Evolutionary conservation across 2,329 filamentous ascomycete species (phyloP), one percentile per base, ranked within the genome.

Genomic region (Graphiopsis chlorocephala): DNA sequence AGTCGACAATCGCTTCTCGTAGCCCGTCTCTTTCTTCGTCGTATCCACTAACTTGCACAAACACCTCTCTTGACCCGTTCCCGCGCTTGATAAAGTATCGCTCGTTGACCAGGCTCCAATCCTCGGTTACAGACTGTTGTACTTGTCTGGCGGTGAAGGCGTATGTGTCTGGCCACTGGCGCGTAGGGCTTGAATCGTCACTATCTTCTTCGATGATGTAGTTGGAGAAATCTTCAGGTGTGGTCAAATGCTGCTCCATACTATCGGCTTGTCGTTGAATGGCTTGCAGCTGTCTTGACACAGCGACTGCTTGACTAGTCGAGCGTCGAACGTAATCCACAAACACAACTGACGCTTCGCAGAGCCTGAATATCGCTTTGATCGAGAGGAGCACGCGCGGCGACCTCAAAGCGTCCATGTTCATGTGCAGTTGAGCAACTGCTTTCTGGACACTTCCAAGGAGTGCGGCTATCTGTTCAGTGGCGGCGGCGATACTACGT

Each of bases 71-170:
- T 17, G 76, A 78, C 12, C 75, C 75, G 47, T 78, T 77, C 1
- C 80, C 80, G 17, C 79, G 75, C 25, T 78, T 77, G 33, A 86
- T 79, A 69, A 79, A 84, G 66, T 85, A 81, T 59, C 73, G 77
- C 1, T 75, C 78, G 31, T 78, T 75, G 59, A 78, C 76, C 8
- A 71, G 68, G 25, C 79, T 78, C 84, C 84, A 86, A 35, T 79
- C 81, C 0, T 74, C 74, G 26, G 71, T 73, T 20, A 86, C 69
- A 47, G 79, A 78, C 0, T 78, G 72, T 38, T 77, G 71, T 3
- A 86, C 70, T 28, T 83, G 80, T 35, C 77, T 78, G 2, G 73
- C 73, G 8, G 68, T 65, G 53, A 68, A 73, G 8, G 42, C 61
- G 38, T 62, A 63, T 4, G 72, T 72, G 35, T 74, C 72, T 26